Percentiles rank a stretch among this genome's conserved stretches.
Evolutionary conservation across 2,329 filamentous ascomycete species (phyloP).

Genomic region (Alternaria postmessia): DNA sequence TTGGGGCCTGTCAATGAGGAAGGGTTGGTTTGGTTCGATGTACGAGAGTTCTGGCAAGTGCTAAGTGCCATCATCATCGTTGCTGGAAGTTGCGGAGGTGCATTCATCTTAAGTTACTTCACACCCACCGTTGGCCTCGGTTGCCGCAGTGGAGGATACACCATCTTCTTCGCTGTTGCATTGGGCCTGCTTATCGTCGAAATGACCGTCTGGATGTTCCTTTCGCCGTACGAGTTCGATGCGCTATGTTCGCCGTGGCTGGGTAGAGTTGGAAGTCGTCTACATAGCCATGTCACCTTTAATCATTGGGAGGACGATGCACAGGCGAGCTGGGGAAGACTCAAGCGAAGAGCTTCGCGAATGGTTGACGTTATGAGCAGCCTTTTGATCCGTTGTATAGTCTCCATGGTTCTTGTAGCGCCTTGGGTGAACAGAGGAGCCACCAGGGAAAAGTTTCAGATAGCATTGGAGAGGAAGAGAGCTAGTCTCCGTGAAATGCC

Average conservation of each 20-base stretch:
- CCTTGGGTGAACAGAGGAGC: slow-evolving; percentile 13
- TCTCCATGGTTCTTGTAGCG: slow-evolving; percentile 8
- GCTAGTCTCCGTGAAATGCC: slow-evolving; percentile 20
- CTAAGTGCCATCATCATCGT: slow-evolving; percentile 49
- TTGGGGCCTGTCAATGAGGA: slow-evolving; percentile 46
- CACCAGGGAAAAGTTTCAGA: slow-evolving; percentile 8
- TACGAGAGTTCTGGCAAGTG: slow-evolving; percentile 56
- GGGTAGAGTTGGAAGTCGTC: slow-evolving; percentile 11
- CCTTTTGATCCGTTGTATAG: slow-evolving; percentile 12
- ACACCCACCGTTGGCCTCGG: slow-evolving; percentile 58
- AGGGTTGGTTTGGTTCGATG: slow-evolving; percentile 54
- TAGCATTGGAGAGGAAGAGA: slow-evolving; percentile 9
- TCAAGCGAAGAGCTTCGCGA: slow-evolving; percentile 17
- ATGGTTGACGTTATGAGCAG: slow-evolving; percentile 15
- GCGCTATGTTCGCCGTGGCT: slow-evolving; percentile 17
- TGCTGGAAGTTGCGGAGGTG: slow-evolving; percentile 46
- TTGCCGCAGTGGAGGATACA: slow-evolving; percentile 53
- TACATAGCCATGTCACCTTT: slow-evolving; percentile 26
- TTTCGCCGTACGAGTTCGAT: slow-evolving; percentile 29
- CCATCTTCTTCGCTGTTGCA: slow-evolving; percentile 50
- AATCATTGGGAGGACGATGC: slow-evolving; percentile 16
- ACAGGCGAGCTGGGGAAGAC: slow-evolving; percentile 13
- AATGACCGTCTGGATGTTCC: slow-evolving; percentile 47
- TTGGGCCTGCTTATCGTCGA: slow-evolving; percentile 50
- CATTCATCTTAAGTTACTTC: slow-evolving; percentile 54